Conservation (phyloP, 2,329 filamentous ascomycete genomes). For the Aspergillus uvarum region DNA sequence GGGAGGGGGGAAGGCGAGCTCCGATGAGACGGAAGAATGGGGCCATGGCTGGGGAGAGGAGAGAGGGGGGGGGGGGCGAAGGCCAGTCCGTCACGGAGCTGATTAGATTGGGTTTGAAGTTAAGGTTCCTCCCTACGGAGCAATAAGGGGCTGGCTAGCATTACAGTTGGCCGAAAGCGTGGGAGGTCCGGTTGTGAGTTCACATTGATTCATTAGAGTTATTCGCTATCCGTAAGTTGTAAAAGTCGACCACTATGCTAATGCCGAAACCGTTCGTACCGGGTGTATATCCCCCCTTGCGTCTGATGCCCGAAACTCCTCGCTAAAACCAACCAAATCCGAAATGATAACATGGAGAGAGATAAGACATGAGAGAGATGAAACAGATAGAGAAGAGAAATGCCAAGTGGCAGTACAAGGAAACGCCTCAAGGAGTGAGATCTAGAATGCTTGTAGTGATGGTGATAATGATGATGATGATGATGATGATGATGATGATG, state of each 20-base stretch:
- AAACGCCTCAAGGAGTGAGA: conserved; percentile 12
- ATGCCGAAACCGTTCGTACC: conserved; percentile 7
- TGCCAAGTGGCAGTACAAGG: neutral
- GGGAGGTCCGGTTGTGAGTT: neutral
- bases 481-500: no score
- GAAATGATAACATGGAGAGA: conserved; percentile 3
- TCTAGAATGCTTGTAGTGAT: conserved; percentile 3
- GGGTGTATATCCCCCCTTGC: conserved; percentile 10
- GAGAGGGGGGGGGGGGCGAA: no score
- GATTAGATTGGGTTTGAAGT: conserved; percentile 15
- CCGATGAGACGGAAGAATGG: neutral
- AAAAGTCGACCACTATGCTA: neutral
- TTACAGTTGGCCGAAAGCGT: neutral
- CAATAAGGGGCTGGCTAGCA: neutral
- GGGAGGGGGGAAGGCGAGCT: neutral
- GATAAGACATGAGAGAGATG: neutral
- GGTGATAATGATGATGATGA: neutral
- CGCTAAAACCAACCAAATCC: conserved; percentile 11
- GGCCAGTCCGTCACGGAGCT: neutral
- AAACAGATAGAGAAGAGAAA: neutral
- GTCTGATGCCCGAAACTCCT: conserved; percentile 16
- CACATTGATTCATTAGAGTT: conserved; percentile 6
- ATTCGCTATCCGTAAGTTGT: neutral
- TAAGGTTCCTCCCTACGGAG: conserved; percentile 2
- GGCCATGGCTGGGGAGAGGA: no score